These are phyloP conservation scores for Phaeoacremonium minimum DNA, from an alignment of 2,329 filamentous ascomycete genomes.

Conservation along the genomic window DNA sequence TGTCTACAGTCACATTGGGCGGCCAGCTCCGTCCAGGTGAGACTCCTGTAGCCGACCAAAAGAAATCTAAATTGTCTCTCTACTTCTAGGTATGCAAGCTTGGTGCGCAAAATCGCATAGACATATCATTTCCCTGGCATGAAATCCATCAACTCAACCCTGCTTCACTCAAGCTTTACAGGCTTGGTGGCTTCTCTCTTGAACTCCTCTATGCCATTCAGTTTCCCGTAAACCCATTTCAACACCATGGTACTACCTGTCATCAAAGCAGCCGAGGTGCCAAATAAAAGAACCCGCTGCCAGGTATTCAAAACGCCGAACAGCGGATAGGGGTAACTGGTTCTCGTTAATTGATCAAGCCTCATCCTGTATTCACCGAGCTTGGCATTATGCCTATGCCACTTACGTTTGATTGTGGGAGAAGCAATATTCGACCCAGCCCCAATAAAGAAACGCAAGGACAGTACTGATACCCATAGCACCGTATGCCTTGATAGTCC, in stretches of 20 bases:
- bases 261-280: slow-evolving; percentile 66
- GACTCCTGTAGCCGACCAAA: too few relatives aligned
- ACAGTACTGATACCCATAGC: slow-evolving; percentile 53
- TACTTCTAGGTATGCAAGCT: too few relatives aligned
- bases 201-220: slow-evolving; percentile 54
- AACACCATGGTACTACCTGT: slow-evolving; percentile 63
- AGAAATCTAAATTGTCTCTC: too few relatives aligned
- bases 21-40: too few relatives aligned
- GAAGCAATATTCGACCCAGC: slow-evolving; percentile 72
- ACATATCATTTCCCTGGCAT: too few relatives aligned
- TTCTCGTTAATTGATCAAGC: too few relatives aligned
- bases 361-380: too few relatives aligned
- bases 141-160: too few relatives aligned
- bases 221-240: slow-evolving; percentile 63
- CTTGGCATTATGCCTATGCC: too few relatives aligned
- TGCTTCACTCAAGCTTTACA: slow-evolving; percentile 17
- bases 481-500: slow-evolving; percentile 58
- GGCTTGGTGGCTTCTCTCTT: slow-evolving; percentile 28
- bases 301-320: slow-evolving; percentile 64
- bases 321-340: slow-evolving; percentile 81
- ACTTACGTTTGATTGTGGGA: slow-evolving; percentile 60
- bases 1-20: too few relatives aligned
- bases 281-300: slow-evolving; percentile 67
- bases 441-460: slow-evolving; percentile 68
- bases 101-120: too few relatives aligned